Evolutionary conservation across 345 rosid species (phyloP).

Genomic region (Melaleuca alternifolia): DNA sequence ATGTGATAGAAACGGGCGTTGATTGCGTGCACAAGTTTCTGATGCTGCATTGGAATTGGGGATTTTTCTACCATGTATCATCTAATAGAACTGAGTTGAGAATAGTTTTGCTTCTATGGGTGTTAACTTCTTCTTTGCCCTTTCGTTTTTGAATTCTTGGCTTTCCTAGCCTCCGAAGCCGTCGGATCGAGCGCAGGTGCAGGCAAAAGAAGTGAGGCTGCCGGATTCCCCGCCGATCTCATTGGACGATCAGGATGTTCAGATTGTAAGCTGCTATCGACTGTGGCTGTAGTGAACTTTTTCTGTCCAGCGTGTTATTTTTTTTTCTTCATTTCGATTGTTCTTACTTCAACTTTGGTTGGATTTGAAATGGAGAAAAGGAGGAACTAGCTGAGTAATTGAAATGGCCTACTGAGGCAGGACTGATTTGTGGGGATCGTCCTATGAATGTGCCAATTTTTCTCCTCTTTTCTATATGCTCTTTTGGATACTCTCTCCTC

Average conservation of each 20-base stretch:
- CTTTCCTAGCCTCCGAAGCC: constrained; percentile 61
- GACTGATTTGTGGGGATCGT: neutral
- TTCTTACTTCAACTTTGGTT: neutral
- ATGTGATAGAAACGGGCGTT: neutral
- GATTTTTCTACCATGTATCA: neutral
- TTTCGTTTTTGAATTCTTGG: neutral
- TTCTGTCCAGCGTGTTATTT: neutral
- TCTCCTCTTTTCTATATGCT: neutral
- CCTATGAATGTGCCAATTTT: neutral
- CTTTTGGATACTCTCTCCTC: neutral
- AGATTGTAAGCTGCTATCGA: constrained; percentile 46
- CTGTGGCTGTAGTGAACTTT: neutral
- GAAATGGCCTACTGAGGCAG: neutral
- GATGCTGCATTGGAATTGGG: neutral
- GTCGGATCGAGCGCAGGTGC: constrained; percentile 73
- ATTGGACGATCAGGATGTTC: constrained; percentile 81
- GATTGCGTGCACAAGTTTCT: neutral
- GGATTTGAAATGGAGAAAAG: neutral
- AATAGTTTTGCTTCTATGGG: neutral
- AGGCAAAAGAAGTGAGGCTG: constrained; percentile 70
- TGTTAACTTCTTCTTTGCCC: neutral
- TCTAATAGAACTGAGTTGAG: neutral
- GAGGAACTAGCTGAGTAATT: neutral
- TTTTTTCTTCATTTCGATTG: neutral
- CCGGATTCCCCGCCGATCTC: constrained; percentile 77